phyloP scores from a whole-genome alignment of 2,329 filamentous ascomycete genomes.

The Penicillium sp. region DNA sequence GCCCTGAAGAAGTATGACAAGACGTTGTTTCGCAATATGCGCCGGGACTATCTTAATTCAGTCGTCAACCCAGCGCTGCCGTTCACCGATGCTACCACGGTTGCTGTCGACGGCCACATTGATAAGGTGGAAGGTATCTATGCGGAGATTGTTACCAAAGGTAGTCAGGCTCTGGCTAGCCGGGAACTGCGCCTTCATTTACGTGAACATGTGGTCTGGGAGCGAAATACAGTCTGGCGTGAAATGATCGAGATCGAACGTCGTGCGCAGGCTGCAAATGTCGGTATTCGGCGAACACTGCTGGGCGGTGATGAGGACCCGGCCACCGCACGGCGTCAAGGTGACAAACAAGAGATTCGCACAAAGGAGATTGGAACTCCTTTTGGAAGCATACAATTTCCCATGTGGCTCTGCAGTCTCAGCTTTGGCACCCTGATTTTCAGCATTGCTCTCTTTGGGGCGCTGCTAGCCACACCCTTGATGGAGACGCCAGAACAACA shows the following conservation, averaged over 20 bases:
- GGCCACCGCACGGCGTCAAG: constrained; percentile 73
- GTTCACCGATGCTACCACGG: constrained; percentile 75
- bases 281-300: constrained; percentile 77
- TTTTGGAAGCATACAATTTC: constrained; percentile 74
- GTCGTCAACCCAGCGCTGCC: constrained; percentile 79
- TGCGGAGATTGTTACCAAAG: constrained; percentile 78
- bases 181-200: constrained; percentile 88
- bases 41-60: constrained; percentile 73
- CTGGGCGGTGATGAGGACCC: constrained; percentile 75
- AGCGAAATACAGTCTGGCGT: constrained; percentile 97
- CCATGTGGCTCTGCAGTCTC: constrained; percentile 80
- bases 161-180: constrained; percentile 75
- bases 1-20: constrained; percentile 99
- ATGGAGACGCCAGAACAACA: constrained; percentile 89
- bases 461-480: constrained; percentile 76
- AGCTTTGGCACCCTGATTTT: constrained; percentile 77
- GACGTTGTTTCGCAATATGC: constrained; percentile 81
- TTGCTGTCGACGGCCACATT: constrained; percentile 72
- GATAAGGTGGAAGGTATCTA: constrained; percentile 77
- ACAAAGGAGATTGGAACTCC: constrained; percentile 78
- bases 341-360: constrained; percentile 71
- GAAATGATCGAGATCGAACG: constrained; percentile 98
- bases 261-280: constrained; percentile 88
- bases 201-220: constrained; percentile 97
- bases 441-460: constrained; percentile 73